Evolutionary conservation across 2,329 filamentous ascomycete species (phyloP).

Genomic region (Claviceps fusiformis): DNA sequence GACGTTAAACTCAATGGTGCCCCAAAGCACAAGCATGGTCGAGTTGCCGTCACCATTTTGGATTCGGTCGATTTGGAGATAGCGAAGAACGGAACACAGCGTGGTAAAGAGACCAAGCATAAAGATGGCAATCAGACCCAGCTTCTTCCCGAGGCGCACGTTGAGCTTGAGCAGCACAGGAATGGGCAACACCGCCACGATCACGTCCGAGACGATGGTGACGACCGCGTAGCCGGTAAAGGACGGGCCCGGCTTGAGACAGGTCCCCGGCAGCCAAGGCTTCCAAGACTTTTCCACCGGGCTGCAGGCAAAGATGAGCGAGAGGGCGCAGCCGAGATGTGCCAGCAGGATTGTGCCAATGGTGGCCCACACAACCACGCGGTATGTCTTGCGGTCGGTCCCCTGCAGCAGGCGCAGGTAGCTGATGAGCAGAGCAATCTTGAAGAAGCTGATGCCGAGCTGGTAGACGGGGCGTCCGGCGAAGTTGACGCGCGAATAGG

Average conservation of each 20-base stretch:
- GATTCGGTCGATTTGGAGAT: constrained; percentile 36
- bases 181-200: constrained; percentile 36
- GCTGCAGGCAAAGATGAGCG: constrained; percentile 35
- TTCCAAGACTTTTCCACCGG: constrained; percentile 36
- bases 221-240: constrained; percentile 39
- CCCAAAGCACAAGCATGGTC: constrained; percentile 42
- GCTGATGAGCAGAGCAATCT: constrained; percentile 38
- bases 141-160: constrained; percentile 32
- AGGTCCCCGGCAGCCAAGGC: constrained; percentile 24
- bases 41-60: constrained; percentile 38
- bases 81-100: constrained; percentile 37
- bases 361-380: constrained; percentile 28
- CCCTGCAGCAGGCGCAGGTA: constrained; percentile 37
- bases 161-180: constrained; percentile 35
- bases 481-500: constrained; percentile 37
- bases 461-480: constrained; percentile 41
- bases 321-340: constrained; percentile 34
- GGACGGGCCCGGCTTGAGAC: constrained; percentile 30
- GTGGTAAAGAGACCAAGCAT: constrained; percentile 41
- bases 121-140: constrained; percentile 37
- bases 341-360: constrained; percentile 29
- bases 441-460: constrained; percentile 42
- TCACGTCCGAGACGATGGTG: constrained; percentile 36
- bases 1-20: constrained; percentile 43
- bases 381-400: constrained; percentile 31